These are phyloP conservation scores for Puccinia horiana DNA, from an alignment of 1,284 basidiomycete genomes.

Conservation along the genomic window DNA sequence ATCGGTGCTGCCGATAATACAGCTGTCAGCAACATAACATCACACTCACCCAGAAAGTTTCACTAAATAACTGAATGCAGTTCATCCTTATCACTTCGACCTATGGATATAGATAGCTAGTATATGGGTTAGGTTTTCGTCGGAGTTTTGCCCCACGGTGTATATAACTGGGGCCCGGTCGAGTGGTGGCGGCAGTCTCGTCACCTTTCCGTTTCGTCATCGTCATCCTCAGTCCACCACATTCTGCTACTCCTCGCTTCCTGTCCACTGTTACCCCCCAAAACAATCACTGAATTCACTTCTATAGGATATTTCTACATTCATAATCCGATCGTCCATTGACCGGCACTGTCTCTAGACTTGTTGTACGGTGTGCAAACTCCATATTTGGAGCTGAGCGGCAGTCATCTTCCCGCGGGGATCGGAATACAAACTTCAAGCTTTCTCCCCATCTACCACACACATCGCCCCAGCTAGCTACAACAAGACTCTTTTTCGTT, in stretches of 20 bases:
- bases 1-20: too few relatives aligned
- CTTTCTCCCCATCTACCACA: too few relatives aligned
- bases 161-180: neutral
- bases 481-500: neutral
- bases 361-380: too few relatives aligned
- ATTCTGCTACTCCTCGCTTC: neutral
- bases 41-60: neutral
- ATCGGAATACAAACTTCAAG: too few relatives aligned
- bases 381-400: too few relatives aligned
- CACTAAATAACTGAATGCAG: neutral
- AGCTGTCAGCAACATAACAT: neutral
- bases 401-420: too few relatives aligned
- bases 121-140: neutral
- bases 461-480: too few relatives aligned
- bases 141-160: neutral
- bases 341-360: neutral
- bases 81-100: neutral
- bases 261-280: neutral
- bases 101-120: neutral
- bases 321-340: neutral
- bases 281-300: neutral
- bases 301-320: neutral
- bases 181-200: neutral
- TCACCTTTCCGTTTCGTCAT: neutral
- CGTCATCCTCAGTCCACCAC: neutral